phyloP scores from a whole-genome alignment of 2,329 filamentous ascomycete genomes.

The Falciphora oryzae region DNA sequence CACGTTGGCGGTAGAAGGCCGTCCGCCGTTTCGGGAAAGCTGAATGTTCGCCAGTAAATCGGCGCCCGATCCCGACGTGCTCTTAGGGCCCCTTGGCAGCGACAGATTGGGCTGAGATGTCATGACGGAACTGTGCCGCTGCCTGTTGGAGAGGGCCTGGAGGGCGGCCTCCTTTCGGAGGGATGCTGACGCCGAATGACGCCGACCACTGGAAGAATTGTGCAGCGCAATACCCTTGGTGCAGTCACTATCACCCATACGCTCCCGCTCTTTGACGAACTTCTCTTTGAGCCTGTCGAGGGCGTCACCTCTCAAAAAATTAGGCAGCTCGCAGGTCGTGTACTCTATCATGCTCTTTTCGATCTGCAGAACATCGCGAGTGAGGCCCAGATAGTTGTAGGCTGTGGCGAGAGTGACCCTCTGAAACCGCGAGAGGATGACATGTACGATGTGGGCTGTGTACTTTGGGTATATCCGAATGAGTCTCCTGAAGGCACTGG shows the following conservation, averaged over 20 bases:
- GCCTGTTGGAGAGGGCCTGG: constrained; percentile 52
- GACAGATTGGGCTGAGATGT: constrained; percentile 19
- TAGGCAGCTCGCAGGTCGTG: constrained; percentile 85
- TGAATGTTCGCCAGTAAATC: constrained; percentile 79
- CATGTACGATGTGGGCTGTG: constrained; percentile 94
- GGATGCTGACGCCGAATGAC: constrained; percentile 66
- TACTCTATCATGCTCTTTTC: constrained; percentile 93
- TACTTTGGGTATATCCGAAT: constrained; percentile 95
- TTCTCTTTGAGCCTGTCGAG: constrained; percentile 86
- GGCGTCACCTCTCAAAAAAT: constrained; percentile 78
- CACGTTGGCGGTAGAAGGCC: constrained; percentile 29
- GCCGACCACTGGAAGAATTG: constrained; percentile 62
- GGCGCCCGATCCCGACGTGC: constrained; percentile 58
- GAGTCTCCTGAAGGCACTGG: constrained; percentile 86
- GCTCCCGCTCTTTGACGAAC: constrained; percentile 77
- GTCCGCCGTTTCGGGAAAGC: constrained; percentile 54
- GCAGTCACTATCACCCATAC: constrained; percentile 72
- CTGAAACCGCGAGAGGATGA: constrained; percentile 90
- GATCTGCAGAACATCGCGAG: constrained; percentile 84
- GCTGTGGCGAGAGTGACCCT: constrained; percentile 91
- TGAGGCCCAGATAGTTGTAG: constrained; percentile 88
- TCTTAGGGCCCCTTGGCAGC: constrained; percentile 31
- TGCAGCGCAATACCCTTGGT: constrained; percentile 93
- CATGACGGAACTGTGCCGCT: constrained; percentile 38
- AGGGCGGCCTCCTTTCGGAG: constrained; percentile 75